These are phyloP conservation scores for Colletotrichum limetticola DNA, from an alignment of 2,329 filamentous ascomycete genomes.

Conservation along the genomic window DNA sequence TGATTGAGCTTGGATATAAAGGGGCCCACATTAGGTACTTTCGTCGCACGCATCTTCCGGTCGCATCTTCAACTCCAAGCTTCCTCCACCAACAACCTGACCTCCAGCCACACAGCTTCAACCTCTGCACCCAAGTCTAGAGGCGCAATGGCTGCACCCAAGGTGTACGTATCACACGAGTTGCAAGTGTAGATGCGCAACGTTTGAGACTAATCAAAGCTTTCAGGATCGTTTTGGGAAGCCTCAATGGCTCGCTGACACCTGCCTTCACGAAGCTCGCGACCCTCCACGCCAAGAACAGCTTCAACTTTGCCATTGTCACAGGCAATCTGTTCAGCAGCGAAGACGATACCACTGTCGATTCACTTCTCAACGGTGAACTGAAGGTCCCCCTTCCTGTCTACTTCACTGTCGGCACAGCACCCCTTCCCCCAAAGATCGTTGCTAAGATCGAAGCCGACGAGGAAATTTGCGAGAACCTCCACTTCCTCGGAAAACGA, in stretches of 20 bases:
- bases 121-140: not conserved
- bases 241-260: conserved; percentile 81
- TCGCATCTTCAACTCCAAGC: conserved; percentile 28
- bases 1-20: conserved; percentile 1
- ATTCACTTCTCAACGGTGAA: conserved; percentile 75
- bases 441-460: conserved; percentile 79
- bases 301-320: conserved; percentile 86
- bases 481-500: conserved; percentile 89
- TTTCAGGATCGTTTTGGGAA: conserved; percentile 81
- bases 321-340: conserved; percentile 84
- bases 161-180: conserved; percentile 52
- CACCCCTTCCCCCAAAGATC: conserved; percentile 76
- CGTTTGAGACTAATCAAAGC: conserved; percentile 22
- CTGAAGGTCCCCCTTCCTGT: conserved; percentile 82
- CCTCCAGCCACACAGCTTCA: not conserved
- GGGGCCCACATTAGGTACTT: conserved; percentile 11
- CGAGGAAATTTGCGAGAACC: conserved; percentile 85
- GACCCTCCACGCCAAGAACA: conserved; percentile 85
- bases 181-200: not conserved
- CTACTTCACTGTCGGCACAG: conserved; percentile 87
- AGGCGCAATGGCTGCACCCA: conserved; percentile 56
- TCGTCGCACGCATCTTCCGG: conserved; percentile 21
- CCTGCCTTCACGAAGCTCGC: conserved; percentile 83
- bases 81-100: conserved; percentile 20
- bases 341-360: conserved; percentile 67